Percentiles rank a stretch among this genome's conserved stretches.
Conservation (phyloP, 1,284 basidiomycete genomes). For the Grifola frondosa region DNA sequence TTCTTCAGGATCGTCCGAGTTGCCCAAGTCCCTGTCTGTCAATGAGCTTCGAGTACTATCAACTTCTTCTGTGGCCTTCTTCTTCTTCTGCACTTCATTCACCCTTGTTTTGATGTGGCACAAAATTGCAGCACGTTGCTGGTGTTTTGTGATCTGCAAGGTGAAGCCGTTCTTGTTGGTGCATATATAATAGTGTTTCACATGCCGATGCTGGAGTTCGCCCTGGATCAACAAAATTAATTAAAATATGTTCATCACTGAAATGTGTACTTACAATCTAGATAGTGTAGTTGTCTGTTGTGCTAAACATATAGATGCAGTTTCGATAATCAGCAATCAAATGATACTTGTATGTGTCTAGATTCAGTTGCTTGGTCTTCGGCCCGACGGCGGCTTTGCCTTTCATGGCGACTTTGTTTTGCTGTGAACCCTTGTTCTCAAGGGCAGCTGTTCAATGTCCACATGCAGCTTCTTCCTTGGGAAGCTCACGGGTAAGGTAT, state of each 20-base stretch:
- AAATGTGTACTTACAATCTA: conserved; percentile 27
- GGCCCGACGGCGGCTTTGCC: not conserved
- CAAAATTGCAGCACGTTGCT: not conserved
- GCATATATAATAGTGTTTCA: conserved; percentile 32
- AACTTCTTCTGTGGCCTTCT: not conserved
- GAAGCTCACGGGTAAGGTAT: conserved; percentile 26
- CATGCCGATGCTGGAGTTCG: conserved; percentile 31
- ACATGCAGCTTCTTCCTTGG: conserved; percentile 23
- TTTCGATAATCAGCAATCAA: conserved; percentile 31
- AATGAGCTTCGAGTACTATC: not conserved
- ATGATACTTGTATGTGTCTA: conserved; percentile 36
- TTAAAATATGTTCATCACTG: not conserved
- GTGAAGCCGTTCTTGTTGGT: conserved; percentile 29
- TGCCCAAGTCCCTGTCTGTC: not conserved
- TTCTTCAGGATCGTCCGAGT: not conserved
- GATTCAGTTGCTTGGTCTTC: conserved; percentile 18
- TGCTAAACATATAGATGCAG: conserved; percentile 30
- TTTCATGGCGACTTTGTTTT: not conserved
- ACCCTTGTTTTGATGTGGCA: not conserved
- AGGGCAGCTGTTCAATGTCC: conserved; percentile 10
- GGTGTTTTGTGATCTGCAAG: not conserved
- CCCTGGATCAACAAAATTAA: conserved; percentile 19
- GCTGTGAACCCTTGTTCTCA: not conserved
- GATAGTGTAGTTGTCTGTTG: conserved; percentile 36
- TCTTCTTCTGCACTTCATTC: not conserved